A percentile compares a stretch with the other conserved stretches of the same genome.
Evolutionary conservation across 345 rosid genomes (phyloP).

Genomic region (Pugionium dolabratum): DNA sequence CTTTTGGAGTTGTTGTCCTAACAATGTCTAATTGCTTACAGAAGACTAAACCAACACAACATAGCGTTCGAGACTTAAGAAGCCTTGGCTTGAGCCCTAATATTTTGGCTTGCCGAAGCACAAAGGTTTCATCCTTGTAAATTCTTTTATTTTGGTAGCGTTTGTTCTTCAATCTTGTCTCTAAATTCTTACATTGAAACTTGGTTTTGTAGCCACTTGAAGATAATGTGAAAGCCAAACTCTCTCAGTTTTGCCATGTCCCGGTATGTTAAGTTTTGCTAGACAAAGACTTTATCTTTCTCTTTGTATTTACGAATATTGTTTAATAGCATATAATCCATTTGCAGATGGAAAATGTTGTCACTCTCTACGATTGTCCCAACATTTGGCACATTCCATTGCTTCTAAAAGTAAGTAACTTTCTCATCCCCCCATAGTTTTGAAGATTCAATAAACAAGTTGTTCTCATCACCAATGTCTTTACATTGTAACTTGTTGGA

Average conservation of each 20-base stretch:
- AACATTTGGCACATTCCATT: conserved; percentile 98
- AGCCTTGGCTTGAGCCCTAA: conserved; percentile 47
- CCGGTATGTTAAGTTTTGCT: conserved; percentile 49
- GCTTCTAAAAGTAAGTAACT: conserved; percentile 70
- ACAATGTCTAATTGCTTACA: conserved; percentile 36
- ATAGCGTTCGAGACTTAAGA: too few relatives aligned
- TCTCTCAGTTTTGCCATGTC: conserved; percentile 92
- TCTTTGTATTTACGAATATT: conserved; percentile 10
- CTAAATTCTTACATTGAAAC: conserved; percentile 28
- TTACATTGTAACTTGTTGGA: conserved; percentile 27
- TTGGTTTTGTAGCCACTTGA: conserved; percentile 66
- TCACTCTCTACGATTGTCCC: conserved; percentile 85
- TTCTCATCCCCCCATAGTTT: neutral
- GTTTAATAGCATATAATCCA: neutral
- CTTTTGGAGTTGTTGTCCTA: neutral
- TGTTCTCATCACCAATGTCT: neutral
- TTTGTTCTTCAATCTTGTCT: neutral
- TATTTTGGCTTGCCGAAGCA: conserved; percentile 91
- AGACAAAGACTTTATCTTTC: neutral
- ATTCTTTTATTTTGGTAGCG: neutral
- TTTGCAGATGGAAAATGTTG: conserved; percentile 69
- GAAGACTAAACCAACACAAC: conserved; percentile 60
- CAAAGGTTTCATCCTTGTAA: conserved; percentile 48
- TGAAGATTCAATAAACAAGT: neutral
- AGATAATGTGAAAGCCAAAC: conserved; percentile 76